Conservation (phyloP, 73 alveolate genomes). For the Tetrahymena elliotti region DNA sequence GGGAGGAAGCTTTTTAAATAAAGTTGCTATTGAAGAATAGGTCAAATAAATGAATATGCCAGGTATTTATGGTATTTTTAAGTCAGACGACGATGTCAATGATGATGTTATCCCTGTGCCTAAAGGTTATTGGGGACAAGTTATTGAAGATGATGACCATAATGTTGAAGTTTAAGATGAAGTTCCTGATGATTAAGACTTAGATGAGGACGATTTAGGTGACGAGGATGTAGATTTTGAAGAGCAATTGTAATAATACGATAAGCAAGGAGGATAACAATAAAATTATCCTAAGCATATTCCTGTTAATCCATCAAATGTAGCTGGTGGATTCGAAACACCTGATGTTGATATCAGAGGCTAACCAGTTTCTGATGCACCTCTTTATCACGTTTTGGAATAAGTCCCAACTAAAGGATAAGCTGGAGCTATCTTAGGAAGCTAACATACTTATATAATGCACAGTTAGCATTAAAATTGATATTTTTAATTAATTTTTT, state of each 20-base stretch:
- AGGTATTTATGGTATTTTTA: constrained; percentile 29
- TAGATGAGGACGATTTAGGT: not conserved
- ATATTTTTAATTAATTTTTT: not conserved
- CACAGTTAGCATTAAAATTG: not conserved
- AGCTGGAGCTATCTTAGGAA: not conserved
- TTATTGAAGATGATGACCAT: constrained; percentile 29
- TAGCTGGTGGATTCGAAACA: not conserved
- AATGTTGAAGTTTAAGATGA: constrained; percentile 42
- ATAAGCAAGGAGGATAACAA: not conserved
- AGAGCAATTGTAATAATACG: not conserved
- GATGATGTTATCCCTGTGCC: constrained; percentile 21
- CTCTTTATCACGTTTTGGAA: not conserved
- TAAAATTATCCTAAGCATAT: not conserved
- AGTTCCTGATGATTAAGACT: constrained; percentile 20
- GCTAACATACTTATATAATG: not conserved
- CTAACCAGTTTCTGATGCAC: not conserved
- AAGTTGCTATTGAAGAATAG: constrained; percentile 57
- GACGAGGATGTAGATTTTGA: not conserved
- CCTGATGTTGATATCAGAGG: not conserved
- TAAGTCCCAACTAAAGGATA: not conserved
- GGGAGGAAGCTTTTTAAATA: constrained; percentile 11
- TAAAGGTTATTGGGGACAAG: constrained; percentile 27
- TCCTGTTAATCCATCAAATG: not conserved
- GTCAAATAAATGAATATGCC: constrained; percentile 36
- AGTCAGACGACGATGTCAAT: constrained; percentile 31